These are phyloP conservation scores for Fusarium chlamydosporum DNA, from an alignment of 2,329 filamentous ascomycete genomes.

Conservation along the genomic window DNA sequence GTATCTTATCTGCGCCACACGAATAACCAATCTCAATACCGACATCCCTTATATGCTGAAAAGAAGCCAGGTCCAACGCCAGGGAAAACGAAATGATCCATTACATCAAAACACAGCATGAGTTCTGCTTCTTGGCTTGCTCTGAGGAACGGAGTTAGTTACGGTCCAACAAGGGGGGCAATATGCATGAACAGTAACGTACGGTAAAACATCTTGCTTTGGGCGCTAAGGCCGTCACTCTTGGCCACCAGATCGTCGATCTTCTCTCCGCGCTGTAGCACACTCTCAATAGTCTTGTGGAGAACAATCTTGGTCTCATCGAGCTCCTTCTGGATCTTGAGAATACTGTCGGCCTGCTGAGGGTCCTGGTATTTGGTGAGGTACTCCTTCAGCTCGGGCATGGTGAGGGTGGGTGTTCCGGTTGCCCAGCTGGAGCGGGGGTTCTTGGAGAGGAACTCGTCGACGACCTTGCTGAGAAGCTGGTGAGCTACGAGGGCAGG, in stretches of 20 bases:
- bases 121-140: constrained; percentile 85
- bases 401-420: constrained; percentile 67
- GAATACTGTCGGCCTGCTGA: constrained; percentile 88
- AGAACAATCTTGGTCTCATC: constrained; percentile 98
- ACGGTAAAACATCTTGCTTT: constrained; percentile 99
- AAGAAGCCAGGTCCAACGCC: constrained; percentile 54
- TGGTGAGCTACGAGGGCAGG: constrained; percentile 85
- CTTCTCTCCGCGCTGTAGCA: constrained; percentile 92
- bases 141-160: constrained; percentile 54
- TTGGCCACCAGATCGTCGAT: constrained; percentile 94
- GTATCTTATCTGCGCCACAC: constrained; percentile 50
- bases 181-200: constrained; percentile 51
- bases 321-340: constrained; percentile 95
- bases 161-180: background rate
- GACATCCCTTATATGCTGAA: constrained; percentile 52
- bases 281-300: constrained; percentile 95
- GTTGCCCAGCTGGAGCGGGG: constrained; percentile 77
- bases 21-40: constrained; percentile 54
- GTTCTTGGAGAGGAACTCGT: constrained; percentile 86
- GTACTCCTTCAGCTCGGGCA: constrained; percentile 86
- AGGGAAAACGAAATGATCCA: constrained; percentile 48
- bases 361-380: constrained; percentile 84
- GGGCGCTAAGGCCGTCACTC: constrained; percentile 88
- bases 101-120: constrained; percentile 80
- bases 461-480: constrained; percentile 86